phyloP scores from a whole-genome alignment of 305 asterid genomes.

The Lippia alba region DNA sequence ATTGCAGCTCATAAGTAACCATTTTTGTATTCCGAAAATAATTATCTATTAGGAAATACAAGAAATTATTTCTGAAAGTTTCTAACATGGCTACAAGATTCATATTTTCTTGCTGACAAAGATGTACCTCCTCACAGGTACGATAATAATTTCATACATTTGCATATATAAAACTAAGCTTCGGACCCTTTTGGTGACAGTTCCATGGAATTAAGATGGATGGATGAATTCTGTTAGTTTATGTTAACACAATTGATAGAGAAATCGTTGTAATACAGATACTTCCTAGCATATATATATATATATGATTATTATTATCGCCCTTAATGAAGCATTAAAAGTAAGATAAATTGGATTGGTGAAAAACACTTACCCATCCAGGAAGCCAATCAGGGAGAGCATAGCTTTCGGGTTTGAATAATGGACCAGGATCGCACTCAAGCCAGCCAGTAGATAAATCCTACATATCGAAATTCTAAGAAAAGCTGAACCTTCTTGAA shows the following conservation, averaged over 20 bases:
- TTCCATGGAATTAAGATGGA: slow-evolving; percentile 6
- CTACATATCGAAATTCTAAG: slow-evolving; percentile 43
- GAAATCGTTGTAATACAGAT: slow-evolving; percentile 7
- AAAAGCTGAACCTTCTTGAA: slow-evolving; percentile 36
- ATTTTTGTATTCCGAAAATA: slow-evolving; percentile 12
- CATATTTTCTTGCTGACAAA: neutral
- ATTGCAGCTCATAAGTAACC: slow-evolving; percentile 24
- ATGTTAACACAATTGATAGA: neutral
- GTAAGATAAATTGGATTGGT: slow-evolving; percentile 7
- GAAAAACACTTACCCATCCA: slow-evolving; percentile 57
- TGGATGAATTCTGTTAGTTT: slow-evolving; percentile 7
- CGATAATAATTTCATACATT: neutral
- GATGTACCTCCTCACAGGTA: no score
- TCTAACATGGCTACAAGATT: neutral
- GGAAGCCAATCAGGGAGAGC: slow-evolving; percentile 67
- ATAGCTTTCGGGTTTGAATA: slow-evolving; percentile 63
- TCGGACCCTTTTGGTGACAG: neutral
- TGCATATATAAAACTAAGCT: slow-evolving; percentile 9
- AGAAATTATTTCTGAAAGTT: no score
- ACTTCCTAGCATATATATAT: slow-evolving; percentile 19
- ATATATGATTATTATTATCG: neutral
- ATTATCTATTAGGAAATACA: neutral
- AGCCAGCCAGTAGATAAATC: slow-evolving; percentile 91
- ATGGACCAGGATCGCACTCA: slow-evolving; percentile 80
- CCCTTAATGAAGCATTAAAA: neutral